phyloP scores from a whole-genome alignment of 2,329 filamentous ascomycete genomes.

The Lithohypha guttulata region DNA sequence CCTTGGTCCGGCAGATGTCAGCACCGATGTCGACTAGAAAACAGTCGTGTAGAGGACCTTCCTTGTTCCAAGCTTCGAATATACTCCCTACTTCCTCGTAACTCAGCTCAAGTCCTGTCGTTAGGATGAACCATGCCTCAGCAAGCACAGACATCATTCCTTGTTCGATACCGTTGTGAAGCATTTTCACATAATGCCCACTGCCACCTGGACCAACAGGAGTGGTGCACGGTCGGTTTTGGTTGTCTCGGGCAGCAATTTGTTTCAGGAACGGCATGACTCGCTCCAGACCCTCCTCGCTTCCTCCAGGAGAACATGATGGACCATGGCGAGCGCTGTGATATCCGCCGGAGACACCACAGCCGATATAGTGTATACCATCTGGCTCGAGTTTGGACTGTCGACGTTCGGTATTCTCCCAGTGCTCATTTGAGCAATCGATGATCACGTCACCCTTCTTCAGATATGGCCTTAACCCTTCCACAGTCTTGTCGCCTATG shows the following conservation, averaged over 20 bases:
- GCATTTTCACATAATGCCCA: slow-evolving; percentile 66
- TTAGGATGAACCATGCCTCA: slow-evolving; percentile 56
- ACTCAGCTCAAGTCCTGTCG: slow-evolving; percentile 45
- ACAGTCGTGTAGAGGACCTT: slow-evolving; percentile 40
- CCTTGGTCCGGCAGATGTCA: slow-evolving; percentile 44
- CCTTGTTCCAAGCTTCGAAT: slow-evolving; percentile 50
- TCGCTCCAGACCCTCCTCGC: slow-evolving; percentile 45
- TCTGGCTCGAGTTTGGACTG: slow-evolving; percentile 46
- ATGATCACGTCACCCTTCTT: slow-evolving; percentile 55
- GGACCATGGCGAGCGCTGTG: slow-evolving; percentile 56
- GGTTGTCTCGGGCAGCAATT: slow-evolving; percentile 51
- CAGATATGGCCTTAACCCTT: slow-evolving; percentile 31
- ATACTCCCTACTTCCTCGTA: slow-evolving; percentile 51
- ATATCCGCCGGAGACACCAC: slow-evolving; percentile 60
- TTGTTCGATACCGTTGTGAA: slow-evolving; percentile 65
- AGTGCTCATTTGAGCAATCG: slow-evolving; percentile 60
- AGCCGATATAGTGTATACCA: slow-evolving; percentile 54
- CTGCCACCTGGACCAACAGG: slow-evolving; percentile 51
- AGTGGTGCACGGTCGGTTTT: slow-evolving; percentile 50
- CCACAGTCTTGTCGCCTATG: slow-evolving; percentile 31
- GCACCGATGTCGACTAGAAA: slow-evolving; percentile 54
- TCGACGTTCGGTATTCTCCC: slow-evolving; percentile 51
- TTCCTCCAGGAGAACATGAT: slow-evolving; percentile 55
- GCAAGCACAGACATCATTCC: slow-evolving; percentile 56
- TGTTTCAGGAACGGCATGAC: slow-evolving; percentile 51